These are phyloP conservation scores for Pholiota microspora DNA, from an alignment of 768 basidiomycete genomes.

Conservation along the genomic window DNA sequence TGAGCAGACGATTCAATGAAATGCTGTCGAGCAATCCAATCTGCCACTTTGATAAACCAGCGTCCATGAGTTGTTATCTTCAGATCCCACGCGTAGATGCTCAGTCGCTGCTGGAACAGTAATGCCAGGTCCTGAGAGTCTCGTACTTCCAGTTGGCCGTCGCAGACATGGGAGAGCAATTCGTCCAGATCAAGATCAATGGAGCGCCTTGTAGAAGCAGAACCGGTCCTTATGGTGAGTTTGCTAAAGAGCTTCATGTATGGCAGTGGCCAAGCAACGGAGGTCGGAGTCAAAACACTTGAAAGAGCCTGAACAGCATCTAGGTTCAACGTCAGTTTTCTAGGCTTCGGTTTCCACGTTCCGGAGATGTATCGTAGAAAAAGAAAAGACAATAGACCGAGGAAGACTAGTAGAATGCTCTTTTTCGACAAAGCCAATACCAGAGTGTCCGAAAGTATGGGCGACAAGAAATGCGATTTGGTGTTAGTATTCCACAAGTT, in stretches of 20 bases:
- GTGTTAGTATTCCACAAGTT: no score
- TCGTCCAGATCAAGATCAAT: conserved; percentile 26
- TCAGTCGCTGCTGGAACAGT: conserved; percentile 32
- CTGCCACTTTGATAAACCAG: conserved; percentile 32
- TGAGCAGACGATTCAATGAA: conserved; percentile 6
- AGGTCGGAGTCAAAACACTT: conserved; percentile 40
- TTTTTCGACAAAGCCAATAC: background rate
- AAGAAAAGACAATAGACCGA: background rate
- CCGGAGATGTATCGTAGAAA: background rate
- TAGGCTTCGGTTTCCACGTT: background rate
- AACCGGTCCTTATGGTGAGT: background rate
- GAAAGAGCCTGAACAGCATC: conserved; percentile 33
- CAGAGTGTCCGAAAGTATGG: background rate
- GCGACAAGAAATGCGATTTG: no score
- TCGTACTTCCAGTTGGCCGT: conserved; percentile 44
- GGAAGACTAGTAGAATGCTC: background rate
- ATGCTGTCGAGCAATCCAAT: conserved; percentile 33
- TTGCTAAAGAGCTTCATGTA: conserved; percentile 30
- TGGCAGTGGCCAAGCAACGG: conserved; percentile 41
- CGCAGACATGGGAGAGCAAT: conserved; percentile 33
- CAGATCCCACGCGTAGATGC: conserved; percentile 38
- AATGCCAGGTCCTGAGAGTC: conserved; percentile 35
- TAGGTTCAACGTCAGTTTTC: background rate
- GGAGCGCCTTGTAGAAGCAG: background rate
- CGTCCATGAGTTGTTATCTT: conserved; percentile 26